Evolutionary conservation across 371 early-diverging fungal genomes (phyloP).

Genomic region (Mucor lusitanicus): DNA sequence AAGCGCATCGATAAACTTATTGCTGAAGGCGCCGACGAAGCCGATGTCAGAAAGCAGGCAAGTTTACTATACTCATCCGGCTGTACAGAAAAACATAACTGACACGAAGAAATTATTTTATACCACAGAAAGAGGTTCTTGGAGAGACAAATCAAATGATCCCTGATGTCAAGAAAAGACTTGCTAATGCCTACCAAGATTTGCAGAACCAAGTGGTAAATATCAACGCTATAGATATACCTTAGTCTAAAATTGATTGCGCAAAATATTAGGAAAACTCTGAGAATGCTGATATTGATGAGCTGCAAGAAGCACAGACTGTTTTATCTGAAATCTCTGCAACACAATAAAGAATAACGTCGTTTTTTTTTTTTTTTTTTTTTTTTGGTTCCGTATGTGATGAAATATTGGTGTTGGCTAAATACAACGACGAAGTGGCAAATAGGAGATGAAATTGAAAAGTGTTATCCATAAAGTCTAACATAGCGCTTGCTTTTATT

Average conservation of each 20-base stretch:
- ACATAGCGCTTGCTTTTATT: no score
- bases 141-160: constrained; percentile 77
- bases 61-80: neutral
- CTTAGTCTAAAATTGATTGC: neutral
- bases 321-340: constrained; percentile 31
- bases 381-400: no score
- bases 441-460: no score
- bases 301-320: constrained; percentile 44
- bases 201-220: constrained; percentile 50
- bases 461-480: no score
- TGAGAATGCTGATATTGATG: constrained; percentile 39
- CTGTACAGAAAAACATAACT: neutral
- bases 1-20: constrained; percentile 67
- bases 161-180: constrained; percentile 68
- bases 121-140: constrained; percentile 69
- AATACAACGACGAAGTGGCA: no score
- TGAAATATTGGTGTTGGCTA: no score
- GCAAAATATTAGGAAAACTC: constrained; percentile 36
- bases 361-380: no score
- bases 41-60: constrained; percentile 73
- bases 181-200: constrained; percentile 61
- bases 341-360: neutral
- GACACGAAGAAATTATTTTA: neutral
- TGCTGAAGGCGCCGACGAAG: constrained; percentile 60
- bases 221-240: no score